A percentile compares a stretch with the other conserved stretches of the same genome.
phyloP scores from a whole-genome alignment of 331 rosid species.

The Cydonia oblonga region DNA sequence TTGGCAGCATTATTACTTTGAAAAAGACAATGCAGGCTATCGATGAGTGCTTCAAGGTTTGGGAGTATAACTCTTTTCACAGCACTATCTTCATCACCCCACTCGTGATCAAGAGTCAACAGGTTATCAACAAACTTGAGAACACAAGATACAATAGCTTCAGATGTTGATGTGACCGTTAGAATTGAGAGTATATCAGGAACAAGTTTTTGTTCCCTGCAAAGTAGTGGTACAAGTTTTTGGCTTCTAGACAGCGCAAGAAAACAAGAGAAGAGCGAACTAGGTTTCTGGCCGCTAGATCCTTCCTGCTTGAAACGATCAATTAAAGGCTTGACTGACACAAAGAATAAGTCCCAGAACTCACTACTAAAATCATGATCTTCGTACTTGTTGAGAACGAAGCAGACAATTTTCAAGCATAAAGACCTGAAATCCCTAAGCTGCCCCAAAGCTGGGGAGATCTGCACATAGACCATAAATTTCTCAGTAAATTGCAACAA shows the following conservation, averaged over 20 bases:
- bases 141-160: constrained; percentile 58
- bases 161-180: constrained; percentile 51
- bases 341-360: constrained; percentile 73
- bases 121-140: constrained; percentile 73
- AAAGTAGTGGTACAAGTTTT: constrained; percentile 48
- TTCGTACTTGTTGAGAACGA: constrained; percentile 60
- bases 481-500: neutral
- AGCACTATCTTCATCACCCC: constrained; percentile 38
- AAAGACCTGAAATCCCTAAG: constrained; percentile 85
- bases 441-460: constrained; percentile 41
- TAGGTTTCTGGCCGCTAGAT: constrained; percentile 87
- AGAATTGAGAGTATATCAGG: constrained; percentile 76
- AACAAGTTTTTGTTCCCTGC: constrained; percentile 52
- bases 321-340: constrained; percentile 54
- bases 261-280: constrained; percentile 88
- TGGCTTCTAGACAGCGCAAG: constrained; percentile 70
- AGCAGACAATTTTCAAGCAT: constrained; percentile 61
- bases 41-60: constrained; percentile 51
- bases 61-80: constrained; percentile 37
- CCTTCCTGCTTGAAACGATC: constrained; percentile 70
- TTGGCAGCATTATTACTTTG: constrained; percentile 52
- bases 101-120: constrained; percentile 53
- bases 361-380: constrained; percentile 56
- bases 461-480: constrained; percentile 33
- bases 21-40: constrained; percentile 56